Evolutionary conservation across 371 early-diverging fungal genomes (phyloP).

Genomic region (Haplosporangium sp.): DNA sequence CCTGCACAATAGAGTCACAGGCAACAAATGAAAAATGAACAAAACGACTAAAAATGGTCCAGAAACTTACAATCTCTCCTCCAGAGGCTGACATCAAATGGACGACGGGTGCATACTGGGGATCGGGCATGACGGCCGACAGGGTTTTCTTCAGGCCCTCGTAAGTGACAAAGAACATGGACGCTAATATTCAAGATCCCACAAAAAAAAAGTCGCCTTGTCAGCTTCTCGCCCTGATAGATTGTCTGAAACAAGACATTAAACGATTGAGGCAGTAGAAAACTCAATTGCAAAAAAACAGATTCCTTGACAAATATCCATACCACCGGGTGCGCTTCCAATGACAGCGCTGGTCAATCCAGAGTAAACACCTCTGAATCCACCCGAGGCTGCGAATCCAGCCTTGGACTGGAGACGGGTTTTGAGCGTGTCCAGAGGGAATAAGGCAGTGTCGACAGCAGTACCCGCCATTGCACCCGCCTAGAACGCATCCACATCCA

Average conservation of each 20-base stretch:
- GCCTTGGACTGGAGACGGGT: conserved; percentile 88
- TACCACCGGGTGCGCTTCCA: conserved; percentile 94
- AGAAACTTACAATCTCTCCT: conserved; percentile 85
- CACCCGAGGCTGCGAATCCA: conserved; percentile 92
- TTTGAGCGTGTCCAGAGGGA: conserved; percentile 95
- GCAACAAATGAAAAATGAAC: no score
- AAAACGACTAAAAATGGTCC: no score
- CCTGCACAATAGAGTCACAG: no score
- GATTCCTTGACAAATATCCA: not conserved
- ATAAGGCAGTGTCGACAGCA: conserved; percentile 88
- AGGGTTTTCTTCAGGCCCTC: conserved; percentile 78
- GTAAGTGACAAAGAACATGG: conserved; percentile 93
- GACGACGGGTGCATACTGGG: conserved; percentile 68
- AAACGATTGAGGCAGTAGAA: not conserved
- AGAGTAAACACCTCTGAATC: conserved; percentile 91
- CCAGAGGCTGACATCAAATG: conserved; percentile 93
- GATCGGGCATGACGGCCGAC: conserved; percentile 53
- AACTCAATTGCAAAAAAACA: not conserved
- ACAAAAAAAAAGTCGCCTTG: not conserved
- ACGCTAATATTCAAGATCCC: conserved; percentile 64
- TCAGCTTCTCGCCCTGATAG: not conserved
- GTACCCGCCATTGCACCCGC: conserved; percentile 89
- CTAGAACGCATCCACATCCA: conserved; percentile 26
- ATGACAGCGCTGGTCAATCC: conserved; percentile 93
- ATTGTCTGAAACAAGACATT: not conserved